Evolutionary conservation across 345 rosid species (phyloP).

Genomic region (Physaria fendleri): DNA sequence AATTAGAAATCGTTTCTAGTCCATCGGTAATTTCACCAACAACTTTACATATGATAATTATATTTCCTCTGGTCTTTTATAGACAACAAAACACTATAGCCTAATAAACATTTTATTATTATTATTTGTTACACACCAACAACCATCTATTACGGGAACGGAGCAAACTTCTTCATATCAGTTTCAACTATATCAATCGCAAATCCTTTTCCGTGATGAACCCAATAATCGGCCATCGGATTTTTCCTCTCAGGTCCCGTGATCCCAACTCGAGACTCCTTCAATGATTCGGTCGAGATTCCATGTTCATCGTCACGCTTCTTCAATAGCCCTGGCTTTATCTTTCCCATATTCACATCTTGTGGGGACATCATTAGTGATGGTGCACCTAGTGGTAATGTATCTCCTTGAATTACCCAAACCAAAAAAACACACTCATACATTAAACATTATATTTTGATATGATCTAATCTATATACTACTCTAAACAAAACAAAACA

Average conservation of each 20-base stretch:
- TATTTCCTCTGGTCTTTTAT: too few relatives aligned
- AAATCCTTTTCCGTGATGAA: constrained; percentile 58
- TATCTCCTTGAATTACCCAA: constrained; percentile 18
- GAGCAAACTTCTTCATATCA: constrained; percentile 42
- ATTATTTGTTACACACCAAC: neutral
- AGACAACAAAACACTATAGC: too few relatives aligned
- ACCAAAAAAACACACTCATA: neutral
- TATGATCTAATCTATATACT: neutral
- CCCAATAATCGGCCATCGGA: constrained; percentile 70
- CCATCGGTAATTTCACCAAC: too few relatives aligned
- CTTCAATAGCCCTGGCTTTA: constrained; percentile 38
- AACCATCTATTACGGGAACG: constrained; percentile 38
- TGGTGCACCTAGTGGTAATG: constrained; percentile 51
- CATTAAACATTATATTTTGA: neutral
- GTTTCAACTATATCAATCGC: constrained; percentile 38
- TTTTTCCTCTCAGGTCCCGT: constrained; percentile 45
- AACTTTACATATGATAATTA: too few relatives aligned
- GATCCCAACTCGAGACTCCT: constrained; percentile 39
- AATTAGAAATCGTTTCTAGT: too few relatives aligned
- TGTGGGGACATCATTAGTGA: constrained; percentile 78
- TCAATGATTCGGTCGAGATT: constrained; percentile 33
- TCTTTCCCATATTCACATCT: constrained; percentile 46
- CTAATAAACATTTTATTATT: neutral
- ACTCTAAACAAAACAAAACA: neutral
- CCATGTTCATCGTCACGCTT: constrained; percentile 50